Evolutionary conservation across 2,329 filamentous ascomycete species (phyloP).

Genomic region (Botrytis paeoniae): DNA sequence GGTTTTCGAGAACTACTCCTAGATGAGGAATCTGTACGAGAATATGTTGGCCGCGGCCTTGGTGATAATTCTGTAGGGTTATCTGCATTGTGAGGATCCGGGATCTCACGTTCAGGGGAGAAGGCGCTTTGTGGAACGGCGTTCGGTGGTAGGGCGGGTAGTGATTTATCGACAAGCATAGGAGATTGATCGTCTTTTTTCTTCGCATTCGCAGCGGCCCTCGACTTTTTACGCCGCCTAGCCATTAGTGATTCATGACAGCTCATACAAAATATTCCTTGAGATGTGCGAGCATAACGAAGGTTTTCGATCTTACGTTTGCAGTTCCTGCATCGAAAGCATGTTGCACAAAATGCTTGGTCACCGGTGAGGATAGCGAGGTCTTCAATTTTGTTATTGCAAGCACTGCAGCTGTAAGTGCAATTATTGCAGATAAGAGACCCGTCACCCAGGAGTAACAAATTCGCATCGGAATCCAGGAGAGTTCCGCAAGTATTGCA

Average conservation of each 20-base stretch:
- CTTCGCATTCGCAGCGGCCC: conserved; percentile 59
- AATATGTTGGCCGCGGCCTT: conserved; percentile 52
- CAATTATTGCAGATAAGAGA: conserved; percentile 99
- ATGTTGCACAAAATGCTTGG: conserved; percentile 95
- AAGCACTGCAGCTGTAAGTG: conserved; percentile 97
- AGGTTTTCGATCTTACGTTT: conserved; percentile 99
- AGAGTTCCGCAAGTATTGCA: conserved; percentile 94
- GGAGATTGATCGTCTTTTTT: conserved; percentile 62
- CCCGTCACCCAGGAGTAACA: conserved; percentile 93
- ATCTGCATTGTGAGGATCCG: conserved; percentile 59
- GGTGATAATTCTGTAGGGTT: conserved; percentile 69
- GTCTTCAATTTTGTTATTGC: conserved; percentile 96
- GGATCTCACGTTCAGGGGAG: conserved; percentile 53
- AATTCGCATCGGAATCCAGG: conserved; percentile 96
- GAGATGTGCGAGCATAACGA: conserved; percentile 93
- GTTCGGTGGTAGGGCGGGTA: conserved; percentile 84
- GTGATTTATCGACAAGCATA: conserved; percentile 81
- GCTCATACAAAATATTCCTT: conserved; percentile 99
- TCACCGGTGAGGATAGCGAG: conserved; percentile 95
- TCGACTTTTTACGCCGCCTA: conserved; percentile 80
- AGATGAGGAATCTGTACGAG: conserved; percentile 53
- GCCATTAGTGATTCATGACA: conserved; percentile 98
- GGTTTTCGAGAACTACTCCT: conserved; percentile 49
- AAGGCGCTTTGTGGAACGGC: conserved; percentile 62
- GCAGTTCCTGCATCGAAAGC: conserved; percentile 96